Base-by-base conservation (phyloP, 257 asterid species). In the Fraxinus cuspidata region DNA sequence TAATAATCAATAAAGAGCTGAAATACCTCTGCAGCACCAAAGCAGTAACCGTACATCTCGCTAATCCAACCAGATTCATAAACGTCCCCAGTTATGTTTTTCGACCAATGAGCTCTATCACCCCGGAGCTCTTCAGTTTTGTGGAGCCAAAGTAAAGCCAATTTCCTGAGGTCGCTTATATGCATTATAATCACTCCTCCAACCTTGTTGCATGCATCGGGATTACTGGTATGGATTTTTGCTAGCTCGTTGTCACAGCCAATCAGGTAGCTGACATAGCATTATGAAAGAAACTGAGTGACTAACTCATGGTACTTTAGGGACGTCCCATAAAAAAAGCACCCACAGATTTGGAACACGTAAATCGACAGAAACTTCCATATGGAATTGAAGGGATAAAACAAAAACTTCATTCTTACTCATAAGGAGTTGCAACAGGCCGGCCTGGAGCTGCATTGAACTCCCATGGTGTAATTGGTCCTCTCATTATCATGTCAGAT, bases 41-140 rank as follows among this genome's bases (percentile, higher is more conserved):
- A 96, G 64, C 97, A 90, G 91, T 96, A 96, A 72, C 99, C 99
- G 81, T 96, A 96, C 99, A 96, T 96, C 89, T 96, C 97, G 76
- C 98, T 96, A 68, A 96, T 93, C 99, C 98, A 96, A 76, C 98
- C 99, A 66, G 98, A 82, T 86, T 96, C 98, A 42, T 96, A 96
- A 64, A 93, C 80, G 80, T 96, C 99, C 49, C 99, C 99, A 0
- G 98, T 96, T 25, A 93, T 80, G 83, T 90, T 84, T 83, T 82
- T 91, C 40, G 99, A 86, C 96, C 97, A 96, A 78, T 90, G 99
- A 83, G 90, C 88, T 83, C 83, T 84, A 80, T 96, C 98, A 4
- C 93, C 94, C 79, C 97, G 90, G 35, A 96, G 97, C 87, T 93
- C 99, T 90, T 87, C 97, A 0, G 99, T 96, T 88, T 96, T 96